Conservation (phyloP, 2,329 filamentous ascomycete genomes). For the Xylaria sp. region DNA sequence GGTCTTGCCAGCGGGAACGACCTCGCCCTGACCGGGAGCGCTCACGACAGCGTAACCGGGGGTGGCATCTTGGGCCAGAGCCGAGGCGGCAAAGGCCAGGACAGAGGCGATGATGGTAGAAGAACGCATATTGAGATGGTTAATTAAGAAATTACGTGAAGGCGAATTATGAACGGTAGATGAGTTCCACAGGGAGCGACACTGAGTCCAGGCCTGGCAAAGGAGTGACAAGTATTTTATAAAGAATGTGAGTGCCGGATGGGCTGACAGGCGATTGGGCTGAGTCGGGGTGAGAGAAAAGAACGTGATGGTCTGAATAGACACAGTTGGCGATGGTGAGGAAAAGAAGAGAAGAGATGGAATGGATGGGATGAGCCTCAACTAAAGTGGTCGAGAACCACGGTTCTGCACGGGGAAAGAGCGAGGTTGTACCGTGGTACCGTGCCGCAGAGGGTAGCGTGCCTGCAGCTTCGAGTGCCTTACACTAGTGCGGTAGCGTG, state of each 20-base stretch:
- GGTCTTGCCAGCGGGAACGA: conserved; percentile 60
- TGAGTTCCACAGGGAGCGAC: conserved; percentile 14
- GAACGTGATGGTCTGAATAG: conserved; percentile 34
- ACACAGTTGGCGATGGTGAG: conserved; percentile 32
- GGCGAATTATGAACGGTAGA: conserved; percentile 3
- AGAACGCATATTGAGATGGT: conserved; percentile 65
- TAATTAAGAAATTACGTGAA: conserved; percentile 9
- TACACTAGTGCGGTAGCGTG: background rate
- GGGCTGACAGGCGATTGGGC: conserved; percentile 28
- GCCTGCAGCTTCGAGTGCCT: background rate
- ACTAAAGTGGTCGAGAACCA: conserved; percentile 27
- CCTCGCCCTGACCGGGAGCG: conserved; percentile 57
- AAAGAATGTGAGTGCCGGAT: conserved; percentile 37
- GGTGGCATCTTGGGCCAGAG: conserved; percentile 60
- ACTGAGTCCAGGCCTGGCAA: conserved; percentile 27
- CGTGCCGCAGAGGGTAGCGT: background rate
- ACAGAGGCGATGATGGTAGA: conserved; percentile 59
- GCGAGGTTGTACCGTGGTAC: background rate
- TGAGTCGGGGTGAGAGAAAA: conserved; percentile 25
- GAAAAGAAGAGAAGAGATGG: conserved; percentile 13
- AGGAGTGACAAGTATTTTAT: conserved; percentile 30
- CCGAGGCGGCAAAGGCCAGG: conserved; percentile 63
- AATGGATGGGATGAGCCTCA: conserved; percentile 18
- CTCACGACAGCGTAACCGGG: conserved; percentile 66
- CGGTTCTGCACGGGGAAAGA: background rate